Base-by-base conservation (phyloP, 345 rosid genomes). In the Acer negundo region DNA sequence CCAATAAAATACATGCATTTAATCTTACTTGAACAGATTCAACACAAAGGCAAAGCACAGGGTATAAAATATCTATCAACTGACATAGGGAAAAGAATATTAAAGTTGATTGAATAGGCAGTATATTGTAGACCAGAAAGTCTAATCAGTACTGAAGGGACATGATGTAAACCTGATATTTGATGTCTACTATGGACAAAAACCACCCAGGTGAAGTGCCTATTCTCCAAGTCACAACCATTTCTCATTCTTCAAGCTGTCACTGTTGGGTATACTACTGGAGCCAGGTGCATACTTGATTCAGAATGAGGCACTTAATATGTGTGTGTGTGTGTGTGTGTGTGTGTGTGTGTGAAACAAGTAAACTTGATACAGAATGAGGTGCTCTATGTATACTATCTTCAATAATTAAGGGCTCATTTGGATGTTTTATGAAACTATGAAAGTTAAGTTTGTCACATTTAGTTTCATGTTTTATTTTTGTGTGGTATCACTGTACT, bases 1-100 rank as follows among this genome's bases (percentile, higher is more conserved):
- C 62, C 31, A 65, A 31, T 35, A 42, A 76, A 55, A 75, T 17
- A 19, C 35, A 62, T 26, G 74, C 75, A 79, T 13, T 35, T 7
- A 22, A 73, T 59, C 35, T 16, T 31, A 44, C 11, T 75, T 28
- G 24, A 10, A 66, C 12, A 53, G 10, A 23, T 20, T 15, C 77
- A 75, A 24, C 65, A 66, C 53, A 67, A 69, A 24, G 69, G 26
- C 69, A 63, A 46, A 63, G 9, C 55, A 56, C 67, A 2, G 40
- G 10, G 9, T 19, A 51, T 44, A 73, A 15, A 23, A 61, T 73
- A 24, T 62, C 56, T 23, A 46, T 7, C 46, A 23, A 59, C 13
- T 15, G 13, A 7, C 40, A 23, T 38, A 73, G 22, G 4, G 38
- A 73, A 31, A 61, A 4, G 6, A 7, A 62, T 58, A 1, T 38